Base-by-base conservation (phyloP, 495 filamentous ascomycete species). In the Aspergillus olivimuriae region DNA sequence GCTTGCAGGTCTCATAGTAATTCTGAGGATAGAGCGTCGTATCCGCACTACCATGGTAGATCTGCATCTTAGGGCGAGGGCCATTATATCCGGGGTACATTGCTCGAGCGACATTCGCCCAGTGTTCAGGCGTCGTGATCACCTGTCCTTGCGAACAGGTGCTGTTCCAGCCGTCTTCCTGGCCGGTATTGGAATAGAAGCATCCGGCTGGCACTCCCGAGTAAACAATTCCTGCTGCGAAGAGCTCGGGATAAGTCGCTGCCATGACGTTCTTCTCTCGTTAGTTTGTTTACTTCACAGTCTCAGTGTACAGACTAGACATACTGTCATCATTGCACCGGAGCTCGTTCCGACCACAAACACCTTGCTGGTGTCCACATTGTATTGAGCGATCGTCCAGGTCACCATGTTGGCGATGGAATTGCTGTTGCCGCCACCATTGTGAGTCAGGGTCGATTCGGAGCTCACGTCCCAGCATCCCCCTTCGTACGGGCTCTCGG, bases 381-480 rank as follows among this genome's bases (percentile, higher is more conserved):
- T 50, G 63, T 81, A 80, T 16, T 63, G 61, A 2, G 47, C 35
- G 19, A 77, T 59, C 12, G 74, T 62, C 45, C 68, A 78, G 6
- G 51, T 66, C 5, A 82, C 78, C 80, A 85, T 83, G 56, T 69
- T 79, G 37, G 67, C 74, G 39, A 85, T 81, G 16, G 71, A 70
- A 33, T 73, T 64, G 47, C 70, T 74, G 55, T 83, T 77, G 21
- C 74, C 73, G 6, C 77, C 76, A n/a, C 73, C 76, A 34, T 76
- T 60, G 52, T 77, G 77, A 20, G 69, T 76, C 6, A 82, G 62
- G 2, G 77, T 66, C 11, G 62, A 63, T 8, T 65, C 56, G 1
- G 73, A 77, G 18, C 70, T 71, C 31, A 81, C 75, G 45, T 84
- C 80, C 77, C 78, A 84, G 63, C 78, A 83, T 23, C 54, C 65